Evolutionary conservation across 148 eudicot genomes (phyloP).

Genomic region (Rhododendron simsii): DNA sequence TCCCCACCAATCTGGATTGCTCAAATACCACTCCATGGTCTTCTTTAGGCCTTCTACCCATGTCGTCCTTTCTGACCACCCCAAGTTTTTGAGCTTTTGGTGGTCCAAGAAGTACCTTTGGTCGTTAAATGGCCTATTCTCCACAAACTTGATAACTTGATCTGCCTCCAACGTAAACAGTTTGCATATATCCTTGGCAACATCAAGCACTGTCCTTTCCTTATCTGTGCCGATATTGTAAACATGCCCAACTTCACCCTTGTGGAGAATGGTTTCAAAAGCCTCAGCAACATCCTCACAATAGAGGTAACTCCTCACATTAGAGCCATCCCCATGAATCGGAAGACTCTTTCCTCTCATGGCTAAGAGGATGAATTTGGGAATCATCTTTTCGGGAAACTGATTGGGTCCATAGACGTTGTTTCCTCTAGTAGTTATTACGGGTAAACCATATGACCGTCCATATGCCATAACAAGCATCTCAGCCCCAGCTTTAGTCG

Average conservation of each 20-base stretch:
- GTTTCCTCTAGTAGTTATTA: background rate
- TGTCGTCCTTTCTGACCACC: conserved; percentile 14
- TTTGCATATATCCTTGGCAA: conserved; percentile 10
- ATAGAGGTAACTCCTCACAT: conserved; percentile 13
- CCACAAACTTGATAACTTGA: conserved; percentile 12
- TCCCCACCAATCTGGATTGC: conserved; percentile 22
- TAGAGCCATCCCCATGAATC: conserved; percentile 20
- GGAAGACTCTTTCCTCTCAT: conserved; percentile 14
- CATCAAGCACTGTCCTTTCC: conserved; percentile 19
- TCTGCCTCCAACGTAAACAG: conserved; percentile 1
- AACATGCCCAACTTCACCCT: conserved; percentile 16
- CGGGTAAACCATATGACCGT: conserved; percentile 12
- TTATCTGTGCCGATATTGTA: conserved; percentile 18
- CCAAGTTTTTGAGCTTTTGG: conserved; percentile 18
- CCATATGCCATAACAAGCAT: conserved; percentile 23
- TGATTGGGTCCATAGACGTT: no score
- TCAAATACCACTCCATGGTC: conserved; percentile 18
- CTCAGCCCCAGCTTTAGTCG: conserved; percentile 21
- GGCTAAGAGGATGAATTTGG: conserved; percentile 18
- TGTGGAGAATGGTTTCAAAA: conserved; percentile 18
- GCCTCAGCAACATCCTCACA: conserved; percentile 23
- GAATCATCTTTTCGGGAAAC: background rate
- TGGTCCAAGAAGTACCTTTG: conserved; percentile 20
- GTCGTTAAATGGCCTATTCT: conserved; percentile 23
- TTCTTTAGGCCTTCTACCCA: conserved; percentile 18